Percentiles rank a stretch among this genome's conserved stretches.
Conservation (phyloP, 305 asterid genomes). For the Solanum aculeatissimum region DNA sequence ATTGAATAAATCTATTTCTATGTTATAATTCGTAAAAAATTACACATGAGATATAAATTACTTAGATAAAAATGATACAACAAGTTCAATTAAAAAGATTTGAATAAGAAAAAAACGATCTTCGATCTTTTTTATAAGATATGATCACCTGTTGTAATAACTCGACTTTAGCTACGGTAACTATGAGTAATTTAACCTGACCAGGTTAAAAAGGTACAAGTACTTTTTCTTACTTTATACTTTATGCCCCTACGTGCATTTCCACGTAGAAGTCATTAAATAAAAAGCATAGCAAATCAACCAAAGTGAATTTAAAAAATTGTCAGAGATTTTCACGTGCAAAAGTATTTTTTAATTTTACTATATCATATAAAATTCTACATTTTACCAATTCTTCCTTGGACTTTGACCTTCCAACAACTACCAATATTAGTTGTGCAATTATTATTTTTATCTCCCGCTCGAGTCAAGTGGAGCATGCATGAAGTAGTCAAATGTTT, state of each 20-base stretch:
- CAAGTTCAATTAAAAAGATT: no score
- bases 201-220: neutral
- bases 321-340: slow-evolving; percentile 2
- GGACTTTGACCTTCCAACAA: neutral
- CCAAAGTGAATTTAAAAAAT: neutral
- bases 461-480: no score
- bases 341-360: neutral
- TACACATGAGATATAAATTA: no score
- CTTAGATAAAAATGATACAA: no score
- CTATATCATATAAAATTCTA: neutral
- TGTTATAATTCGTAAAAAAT: no score
- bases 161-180: neutral
- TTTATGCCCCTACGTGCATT: neutral
- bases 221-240: neutral
- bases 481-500: no score
- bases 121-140: neutral
- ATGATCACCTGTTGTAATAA: neutral
- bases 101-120: no score
- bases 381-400: neutral
- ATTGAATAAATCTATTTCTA: no score
- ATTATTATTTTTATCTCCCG: neutral
- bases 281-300: neutral
- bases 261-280: neutral
- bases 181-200: neutral
- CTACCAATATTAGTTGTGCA: neutral